These are phyloP conservation scores for Talaromyces sp. DNA, from an alignment of 2,329 filamentous ascomycete genomes.

Conservation along the genomic window DNA sequence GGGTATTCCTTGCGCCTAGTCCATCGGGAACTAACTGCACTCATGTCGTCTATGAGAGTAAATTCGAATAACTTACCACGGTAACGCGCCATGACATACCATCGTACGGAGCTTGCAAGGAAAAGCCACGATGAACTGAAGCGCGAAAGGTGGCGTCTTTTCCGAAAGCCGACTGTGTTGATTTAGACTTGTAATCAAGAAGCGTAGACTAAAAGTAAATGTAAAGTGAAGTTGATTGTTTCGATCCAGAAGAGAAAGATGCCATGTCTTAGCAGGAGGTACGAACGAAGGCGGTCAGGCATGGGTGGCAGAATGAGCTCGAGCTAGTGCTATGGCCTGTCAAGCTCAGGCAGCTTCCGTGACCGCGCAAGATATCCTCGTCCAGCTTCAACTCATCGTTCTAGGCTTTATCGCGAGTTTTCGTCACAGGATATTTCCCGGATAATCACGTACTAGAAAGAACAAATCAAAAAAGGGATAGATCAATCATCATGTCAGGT, in stretches of 20 bases:
- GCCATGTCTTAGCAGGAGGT: neutral
- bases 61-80: too few species aligned
- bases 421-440: neutral
- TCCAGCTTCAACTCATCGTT: constrained; percentile 3
- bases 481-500: constrained; percentile 41
- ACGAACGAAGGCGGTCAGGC: constrained; percentile 8
- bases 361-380: constrained; percentile 11
- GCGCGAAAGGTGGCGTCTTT: too few species aligned
- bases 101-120: too few species aligned
- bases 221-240: neutral
- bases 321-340: constrained; percentile 5
- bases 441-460: neutral
- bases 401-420: neutral
- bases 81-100: too few species aligned
- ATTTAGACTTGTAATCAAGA: too few species aligned
- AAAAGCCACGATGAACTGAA: too few species aligned
- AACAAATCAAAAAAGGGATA: neutral
- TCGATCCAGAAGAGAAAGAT: neutral
- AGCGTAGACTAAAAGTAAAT: neutral
- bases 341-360: constrained; percentile 17
- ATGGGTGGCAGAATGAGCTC: constrained; percentile 16
- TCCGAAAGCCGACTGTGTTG: too few species aligned
- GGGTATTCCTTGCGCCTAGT: too few species aligned
- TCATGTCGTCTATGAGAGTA: too few species aligned
- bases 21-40: too few species aligned